phyloP scores from a whole-genome alignment of 331 rosid species.

The Dryas integrifolia region DNA sequence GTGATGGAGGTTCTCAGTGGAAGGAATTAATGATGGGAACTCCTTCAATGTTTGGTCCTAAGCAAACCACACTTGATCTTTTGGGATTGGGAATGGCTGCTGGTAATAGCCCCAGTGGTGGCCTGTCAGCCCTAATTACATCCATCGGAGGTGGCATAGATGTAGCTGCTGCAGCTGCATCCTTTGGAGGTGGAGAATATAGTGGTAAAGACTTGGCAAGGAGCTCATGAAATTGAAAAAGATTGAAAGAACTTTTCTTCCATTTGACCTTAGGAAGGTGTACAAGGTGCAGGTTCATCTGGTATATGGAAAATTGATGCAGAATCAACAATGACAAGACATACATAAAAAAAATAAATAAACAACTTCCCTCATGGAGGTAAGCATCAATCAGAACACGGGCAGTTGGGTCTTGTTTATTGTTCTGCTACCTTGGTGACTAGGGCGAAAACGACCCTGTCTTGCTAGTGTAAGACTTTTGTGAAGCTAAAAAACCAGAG shows the following conservation, averaged over 20 bases:
- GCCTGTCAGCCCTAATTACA: constrained; percentile 75
- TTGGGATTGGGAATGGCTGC: constrained; percentile 96
- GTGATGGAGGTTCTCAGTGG: constrained; percentile 68
- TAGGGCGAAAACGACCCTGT: not conserved
- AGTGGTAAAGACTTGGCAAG: constrained; percentile 67
- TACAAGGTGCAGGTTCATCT: constrained; percentile 30
- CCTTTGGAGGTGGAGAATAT: constrained; percentile 62
- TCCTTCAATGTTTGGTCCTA: constrained; percentile 80
- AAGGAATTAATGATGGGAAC: constrained; percentile 85
- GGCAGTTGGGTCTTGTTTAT: constrained; percentile 26
- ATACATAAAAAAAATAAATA: constrained; percentile 6
- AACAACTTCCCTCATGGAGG: constrained; percentile 12
- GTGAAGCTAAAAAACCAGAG: constrained; percentile 18
- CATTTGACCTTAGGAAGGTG: constrained; percentile 12
- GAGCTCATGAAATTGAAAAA: constrained; percentile 37
- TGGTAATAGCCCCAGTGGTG: constrained; percentile 56
- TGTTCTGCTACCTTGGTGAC: constrained; percentile 30
- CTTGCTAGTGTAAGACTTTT: constrained; percentile 16
- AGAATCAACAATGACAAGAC: constrained; percentile 26
- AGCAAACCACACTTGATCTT: constrained; percentile 91
- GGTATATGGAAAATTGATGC: constrained; percentile 28
- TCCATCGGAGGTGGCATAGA: constrained; percentile 71
- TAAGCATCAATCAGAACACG: constrained; percentile 15
- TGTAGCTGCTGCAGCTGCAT: constrained; percentile 45
- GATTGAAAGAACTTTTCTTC: not conserved